Evolutionary conservation across 441 rosid genomes (phyloP), one percentile per base, ranked within the genome.

Genomic region (Manihot esculenta): DNA sequence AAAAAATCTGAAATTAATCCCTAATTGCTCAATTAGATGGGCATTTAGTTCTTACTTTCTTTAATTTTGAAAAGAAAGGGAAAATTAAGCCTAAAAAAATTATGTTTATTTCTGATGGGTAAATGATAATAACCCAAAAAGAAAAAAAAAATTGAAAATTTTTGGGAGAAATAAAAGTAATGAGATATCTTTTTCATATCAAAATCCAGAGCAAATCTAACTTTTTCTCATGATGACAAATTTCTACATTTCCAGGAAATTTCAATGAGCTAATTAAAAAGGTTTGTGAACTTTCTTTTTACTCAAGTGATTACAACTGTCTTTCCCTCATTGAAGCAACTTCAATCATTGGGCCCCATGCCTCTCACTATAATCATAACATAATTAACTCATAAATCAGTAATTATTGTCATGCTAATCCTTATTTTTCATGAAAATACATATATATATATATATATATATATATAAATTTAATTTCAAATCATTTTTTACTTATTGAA

Each of bases 191-290:
- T 69, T 64, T 67, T 58, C 65, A 47, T 13, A 58, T 48, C 57
- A 69, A 62, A 71, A 51, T 44, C 47, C 24, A 41, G 1, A 27
- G 10, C 63, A 64, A 45, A 54, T 44, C 54, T 20, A 44, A 55
- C 63, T 14, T n/a, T 64, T 42, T 15, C 44, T 23, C 49, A 60
- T 47, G 50, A 0, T 20, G 68, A 47, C 35, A 65, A 68, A 68
- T 23, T 27, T 27, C 62, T 23, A 27, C 55, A 38, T 70, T 76
- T 64, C 66, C 20, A 58, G 13, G 64, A 77, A 77, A 59, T 71
- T 80, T 77, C 80, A 63, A 10, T 38, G 42, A 38, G 42, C 42
- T 38, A 38, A 38, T 38, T 38, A 38, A 38, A 38, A 38, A 38
- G 42, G 8, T 38, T 38, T 38, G 42, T 5, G 50, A 53, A 66